Evolutionary conservation across 2,329 filamentous ascomycete species (phyloP), one percentile per base, ranked within the genome.

Genomic region (Colletotrichum scovillei): DNA sequence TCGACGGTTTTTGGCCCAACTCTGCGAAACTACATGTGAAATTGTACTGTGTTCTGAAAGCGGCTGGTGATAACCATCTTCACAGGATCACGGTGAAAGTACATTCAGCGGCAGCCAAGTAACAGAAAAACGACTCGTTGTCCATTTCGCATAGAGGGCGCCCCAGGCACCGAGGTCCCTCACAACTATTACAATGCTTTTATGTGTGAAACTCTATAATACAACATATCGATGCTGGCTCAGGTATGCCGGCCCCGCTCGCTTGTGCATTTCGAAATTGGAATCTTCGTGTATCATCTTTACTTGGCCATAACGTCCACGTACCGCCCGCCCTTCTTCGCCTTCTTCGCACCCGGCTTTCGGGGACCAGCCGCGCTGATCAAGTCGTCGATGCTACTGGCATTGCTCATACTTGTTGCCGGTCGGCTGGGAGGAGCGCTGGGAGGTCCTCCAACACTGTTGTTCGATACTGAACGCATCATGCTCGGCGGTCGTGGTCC

Each of bases 311-410:
- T 98, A 73, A 99, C 95, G 88, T 99, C 97, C 35, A 99, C 92
- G 86, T 99, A 99, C 32, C 95, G 88, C 35, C 95, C 93, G 26
- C 92, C 91, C 87, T 95, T 98, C 86, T 95, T 94, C 78, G 90
- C 87, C 82, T 93, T 94, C 81, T 91, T 93, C 76, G 79, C 84
- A 0, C 88, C 88, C 5, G 87, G 85, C 78, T 93, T 95, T 75
- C 94, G 89, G 22, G 93, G 89, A 35, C 88, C 90, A 4, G 93
- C 90, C 5, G 93, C 92, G 5, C 94, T 94, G 26, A 99, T 86
- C 75, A 99, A 86, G 81, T 99, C 97, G 78, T 99, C 97, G 79
- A 99, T 97, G 78, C 93, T 97, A 82, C 92, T 97, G n/a, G 95
- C 94, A 79, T 94, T 95, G 82, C 94, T 97, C 88, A 98, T 92